Evolutionary conservation across 805 yeast species (phyloP), one percentile per base, ranked within the genome.

Genomic region (Maudiozyma saulgeensis): DNA sequence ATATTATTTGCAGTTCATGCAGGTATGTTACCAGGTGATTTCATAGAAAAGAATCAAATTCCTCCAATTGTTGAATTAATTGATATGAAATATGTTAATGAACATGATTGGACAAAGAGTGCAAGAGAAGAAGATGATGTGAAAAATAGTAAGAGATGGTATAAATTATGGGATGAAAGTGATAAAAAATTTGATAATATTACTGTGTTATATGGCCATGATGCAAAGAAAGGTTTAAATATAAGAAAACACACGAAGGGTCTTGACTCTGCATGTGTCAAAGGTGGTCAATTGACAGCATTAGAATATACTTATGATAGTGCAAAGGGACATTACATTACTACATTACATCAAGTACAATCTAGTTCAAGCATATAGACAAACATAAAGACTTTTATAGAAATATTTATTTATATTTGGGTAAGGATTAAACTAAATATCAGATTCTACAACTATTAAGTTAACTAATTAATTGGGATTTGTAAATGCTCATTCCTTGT

Each of bases 191-290:
- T 42, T n/a, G 38, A 49, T 32, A 66, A 60, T 48, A 55, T 50
- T 41, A 66, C 63, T 21, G 88, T 87, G 3, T 80, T 79, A 58
- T 90, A 90, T 62, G 98, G 97, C 1, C 98, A 90, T 61, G 95
- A 87, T 61, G 95, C 97, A 3, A 72, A 79, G 49, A 70, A 82
- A 48, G 96, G 96, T 1, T 74, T 89, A 45, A 79, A 77, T 49
- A 54, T 82, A 45, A 76, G 76, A 54, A 75, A 77, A 52, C 87
- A 73, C 64, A 73, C 96, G 3, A 79, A 78, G 58, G 98, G 97
- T 0, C 68, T 90, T 39, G 98, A 91, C 61, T 71, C 86, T 11
- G 87, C 86, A 1, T 90, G 97, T 71, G 85, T 81, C 50, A 76
- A 77, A 51, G 96, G 96, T 3, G 82, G 79, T 12, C 63, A 75